phyloP scores from a whole-genome alignment of 2,329 filamentous ascomycete genomes.

The Exophiala phaeomuriformis region DNA sequence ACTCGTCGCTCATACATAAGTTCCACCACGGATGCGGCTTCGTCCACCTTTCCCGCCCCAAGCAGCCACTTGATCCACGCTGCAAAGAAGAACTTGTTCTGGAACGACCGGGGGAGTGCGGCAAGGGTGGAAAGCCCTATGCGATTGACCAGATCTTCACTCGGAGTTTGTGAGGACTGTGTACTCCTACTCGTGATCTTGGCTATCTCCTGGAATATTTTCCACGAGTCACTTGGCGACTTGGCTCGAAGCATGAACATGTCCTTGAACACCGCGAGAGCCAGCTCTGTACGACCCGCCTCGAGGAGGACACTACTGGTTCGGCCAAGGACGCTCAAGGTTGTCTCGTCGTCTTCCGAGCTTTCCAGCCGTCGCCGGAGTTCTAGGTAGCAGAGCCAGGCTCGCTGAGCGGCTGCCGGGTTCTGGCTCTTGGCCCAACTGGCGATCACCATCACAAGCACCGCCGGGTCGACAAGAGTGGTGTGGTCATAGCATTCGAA shows the following conservation, averaged over 20 bases:
- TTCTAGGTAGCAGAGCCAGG: constrained; percentile 61
- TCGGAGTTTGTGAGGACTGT: constrained; percentile 25
- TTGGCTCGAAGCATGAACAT: constrained; percentile 66
- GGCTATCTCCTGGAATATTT: constrained; percentile 33
- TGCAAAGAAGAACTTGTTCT: constrained; percentile 75
- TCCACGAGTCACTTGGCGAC: constrained; percentile 38
- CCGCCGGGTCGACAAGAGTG: constrained; percentile 25
- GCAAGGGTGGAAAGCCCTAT: constrained; percentile 45
- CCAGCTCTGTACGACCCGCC: constrained; percentile 57
- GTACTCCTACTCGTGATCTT: background rate
- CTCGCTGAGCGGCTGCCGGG: constrained; percentile 47
- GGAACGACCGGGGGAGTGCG: constrained; percentile 46
- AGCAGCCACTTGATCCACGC: constrained; percentile 85
- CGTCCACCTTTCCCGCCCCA: constrained; percentile 61
- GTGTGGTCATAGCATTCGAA: constrained; percentile 33
- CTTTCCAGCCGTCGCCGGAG: constrained; percentile 42
- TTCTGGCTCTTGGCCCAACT: constrained; percentile 53
- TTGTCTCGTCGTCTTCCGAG: constrained; percentile 34
- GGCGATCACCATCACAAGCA: constrained; percentile 59
- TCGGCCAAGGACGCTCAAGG: constrained; percentile 70
- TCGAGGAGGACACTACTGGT: constrained; percentile 65
- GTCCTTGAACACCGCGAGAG: constrained; percentile 72
- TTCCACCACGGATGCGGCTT: constrained; percentile 63
- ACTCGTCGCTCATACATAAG: constrained; percentile 67
- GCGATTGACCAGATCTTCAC: constrained; percentile 40